A percentile compares a stretch with the other conserved stretches of the same genome.
These are phyloP conservation scores for Salix viminalis DNA, from an alignment of 345 rosid species.

Conservation along the genomic window DNA sequence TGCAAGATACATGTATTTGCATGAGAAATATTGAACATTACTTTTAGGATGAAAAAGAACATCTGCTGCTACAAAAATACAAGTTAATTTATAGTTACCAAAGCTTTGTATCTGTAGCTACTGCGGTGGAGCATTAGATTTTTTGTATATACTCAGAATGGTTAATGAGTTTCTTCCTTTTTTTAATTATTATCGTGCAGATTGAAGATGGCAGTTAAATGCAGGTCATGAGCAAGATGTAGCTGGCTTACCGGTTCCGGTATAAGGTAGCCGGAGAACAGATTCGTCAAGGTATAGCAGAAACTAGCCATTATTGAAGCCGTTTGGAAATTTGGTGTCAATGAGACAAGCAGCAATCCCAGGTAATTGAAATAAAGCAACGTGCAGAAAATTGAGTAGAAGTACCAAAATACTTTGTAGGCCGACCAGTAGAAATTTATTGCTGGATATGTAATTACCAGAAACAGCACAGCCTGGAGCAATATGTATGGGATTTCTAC, in stretches of 20 bases:
- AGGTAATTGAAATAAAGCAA: slow-evolving; percentile 42
- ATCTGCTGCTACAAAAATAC: not conserved
- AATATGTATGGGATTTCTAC: slow-evolving; percentile 45
- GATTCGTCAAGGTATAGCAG: slow-evolving; percentile 22
- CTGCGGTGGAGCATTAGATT: too few species aligned
- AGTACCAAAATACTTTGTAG: slow-evolving; percentile 42
- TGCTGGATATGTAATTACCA: slow-evolving; percentile 36
- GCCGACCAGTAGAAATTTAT: slow-evolving; percentile 34
- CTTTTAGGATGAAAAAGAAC: not conserved
- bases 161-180: too few species aligned
- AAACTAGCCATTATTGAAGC: slow-evolving; percentile 33
- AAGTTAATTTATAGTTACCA: not conserved
- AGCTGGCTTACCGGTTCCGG: slow-evolving; percentile 40
- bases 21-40: too few species aligned
- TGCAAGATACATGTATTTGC: slow-evolving; percentile 13
- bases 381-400: slow-evolving; percentile 38
- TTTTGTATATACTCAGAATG: too few species aligned
- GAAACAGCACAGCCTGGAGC: slow-evolving; percentile 32
- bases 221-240: too few species aligned
- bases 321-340: slow-evolving; percentile 35
- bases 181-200: too few species aligned
- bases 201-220: too few species aligned
- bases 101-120: too few species aligned
- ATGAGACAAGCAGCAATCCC: slow-evolving; percentile 44
- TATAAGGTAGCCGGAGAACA: slow-evolving; percentile 46